phyloP scores from a whole-genome alignment of 2,329 filamentous ascomycete genomes.

The Microsporum audouinii region DNA sequence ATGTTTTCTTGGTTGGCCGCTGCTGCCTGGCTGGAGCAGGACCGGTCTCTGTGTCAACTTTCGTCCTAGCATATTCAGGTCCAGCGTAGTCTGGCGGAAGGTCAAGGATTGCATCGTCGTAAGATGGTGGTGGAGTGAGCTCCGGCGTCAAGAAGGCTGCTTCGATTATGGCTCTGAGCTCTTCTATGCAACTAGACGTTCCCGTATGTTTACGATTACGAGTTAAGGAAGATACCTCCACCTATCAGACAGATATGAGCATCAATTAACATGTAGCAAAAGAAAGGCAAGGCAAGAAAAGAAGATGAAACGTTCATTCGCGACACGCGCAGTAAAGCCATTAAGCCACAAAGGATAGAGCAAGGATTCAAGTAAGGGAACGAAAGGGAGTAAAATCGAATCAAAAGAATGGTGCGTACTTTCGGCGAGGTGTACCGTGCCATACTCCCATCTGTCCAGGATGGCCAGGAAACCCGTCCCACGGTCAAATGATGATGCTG shows the following conservation, averaged over 20 bases:
- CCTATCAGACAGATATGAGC: conserved; percentile 1
- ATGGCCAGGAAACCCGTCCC: background rate
- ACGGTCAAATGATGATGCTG: background rate
- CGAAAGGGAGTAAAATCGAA: background rate
- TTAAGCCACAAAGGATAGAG: background rate
- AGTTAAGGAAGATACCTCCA: background rate
- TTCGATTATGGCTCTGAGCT: background rate
- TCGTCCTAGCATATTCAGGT: background rate
- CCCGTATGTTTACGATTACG: conserved; percentile 1
- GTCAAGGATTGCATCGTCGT: conserved; percentile 12
- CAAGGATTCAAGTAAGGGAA: background rate
- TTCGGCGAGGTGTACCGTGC: background rate
- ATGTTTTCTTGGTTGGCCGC: background rate
- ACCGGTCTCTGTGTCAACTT: background rate
- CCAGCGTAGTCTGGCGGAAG: conserved; percentile 24
- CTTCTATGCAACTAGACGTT: conserved; percentile 1
- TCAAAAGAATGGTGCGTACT: background rate
- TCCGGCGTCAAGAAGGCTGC: background rate
- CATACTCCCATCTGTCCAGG: background rate
- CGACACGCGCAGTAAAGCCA: background rate
- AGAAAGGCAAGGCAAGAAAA: background rate
- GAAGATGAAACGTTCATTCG: background rate
- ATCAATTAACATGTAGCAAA: background rate
- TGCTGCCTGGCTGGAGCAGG: background rate
- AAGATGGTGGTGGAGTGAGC: conserved; percentile 10